These are phyloP conservation scores for Phytopythium chamaehyphon DNA, from an alignment of 352 stramenopile species.

Conservation along the genomic window DNA sequence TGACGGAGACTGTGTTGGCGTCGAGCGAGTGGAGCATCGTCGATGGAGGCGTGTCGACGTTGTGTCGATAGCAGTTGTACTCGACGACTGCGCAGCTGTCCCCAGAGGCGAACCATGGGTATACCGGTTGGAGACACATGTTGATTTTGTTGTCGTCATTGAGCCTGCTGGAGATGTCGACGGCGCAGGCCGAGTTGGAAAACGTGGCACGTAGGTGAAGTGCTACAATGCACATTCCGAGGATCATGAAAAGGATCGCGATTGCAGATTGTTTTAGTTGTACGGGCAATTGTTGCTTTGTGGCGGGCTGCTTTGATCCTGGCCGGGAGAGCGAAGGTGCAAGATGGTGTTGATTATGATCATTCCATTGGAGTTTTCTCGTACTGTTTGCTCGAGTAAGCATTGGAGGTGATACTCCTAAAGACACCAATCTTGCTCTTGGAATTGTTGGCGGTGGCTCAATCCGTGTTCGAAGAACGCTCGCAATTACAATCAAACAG, in stretches of 20 bases:
- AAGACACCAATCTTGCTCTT: background rate
- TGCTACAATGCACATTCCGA: too few relatives aligned
- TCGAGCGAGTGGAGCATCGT: slow-evolving; percentile 14
- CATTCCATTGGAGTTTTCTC: too few relatives aligned
- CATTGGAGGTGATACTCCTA: background rate
- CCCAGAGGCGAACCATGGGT: slow-evolving; percentile 34
- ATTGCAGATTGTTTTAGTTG: too few relatives aligned
- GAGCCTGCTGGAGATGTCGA: background rate
- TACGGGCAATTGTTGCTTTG: too few relatives aligned
- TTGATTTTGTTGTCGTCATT: slow-evolving; percentile 1
- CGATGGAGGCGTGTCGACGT: slow-evolving; percentile 4
- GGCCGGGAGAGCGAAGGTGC: too few relatives aligned
- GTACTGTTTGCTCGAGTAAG: too few relatives aligned
- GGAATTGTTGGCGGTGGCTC: background rate
- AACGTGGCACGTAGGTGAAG: too few relatives aligned
- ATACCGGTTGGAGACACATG: slow-evolving; percentile 25
- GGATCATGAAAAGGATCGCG: too few relatives aligned
- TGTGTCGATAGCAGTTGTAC: slow-evolving; percentile 27
- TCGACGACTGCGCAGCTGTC: slow-evolving; percentile 30
- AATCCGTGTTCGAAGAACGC: slow-evolving; percentile 8
- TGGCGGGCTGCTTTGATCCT: too few relatives aligned
- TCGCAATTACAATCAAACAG: slow-evolving; percentile 18
- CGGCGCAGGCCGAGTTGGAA: background rate
- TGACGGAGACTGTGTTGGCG: slow-evolving; percentile 10
- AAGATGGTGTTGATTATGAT: too few relatives aligned